Percentiles rank a stretch among this genome's conserved stretches.
phyloP scores from a whole-genome alignment of 768 basidiomycete genomes.

The Sarcodon aspratus region DNA sequence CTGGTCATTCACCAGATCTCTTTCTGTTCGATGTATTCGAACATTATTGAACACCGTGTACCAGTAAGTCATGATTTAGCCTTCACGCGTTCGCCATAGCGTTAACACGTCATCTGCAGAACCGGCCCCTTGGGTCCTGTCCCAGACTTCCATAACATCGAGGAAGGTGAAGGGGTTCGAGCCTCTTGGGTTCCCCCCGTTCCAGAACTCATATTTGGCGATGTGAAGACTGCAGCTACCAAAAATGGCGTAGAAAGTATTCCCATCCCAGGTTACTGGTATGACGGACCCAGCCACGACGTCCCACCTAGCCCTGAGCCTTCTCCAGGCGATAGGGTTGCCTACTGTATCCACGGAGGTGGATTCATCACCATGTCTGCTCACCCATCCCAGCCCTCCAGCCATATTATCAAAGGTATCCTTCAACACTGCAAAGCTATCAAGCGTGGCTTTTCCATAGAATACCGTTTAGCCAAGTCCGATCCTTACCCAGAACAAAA shows the following conservation, averaged over 20 bases:
- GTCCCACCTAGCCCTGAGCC: background rate
- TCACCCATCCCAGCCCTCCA: constrained; percentile 38
- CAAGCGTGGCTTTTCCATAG: constrained; percentile 46
- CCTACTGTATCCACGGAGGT: constrained; percentile 22
- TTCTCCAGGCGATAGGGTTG: constrained; percentile 10
- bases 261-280: constrained; percentile 14
- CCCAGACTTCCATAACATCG: constrained; percentile 2
- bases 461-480: constrained; percentile 56
- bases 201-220: constrained; percentile 11
- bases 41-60: background rate
- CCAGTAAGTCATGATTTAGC: background rate
- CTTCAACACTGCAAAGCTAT: constrained; percentile 32
- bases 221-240: constrained; percentile 8
- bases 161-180: constrained; percentile 2
- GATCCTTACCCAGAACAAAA: constrained; percentile 26
- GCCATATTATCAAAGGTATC: constrained; percentile 33
- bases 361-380: constrained; percentile 43
- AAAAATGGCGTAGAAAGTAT: constrained; percentile 5
- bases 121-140: background rate
- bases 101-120: background rate
- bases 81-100: too few species aligned
- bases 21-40: background rate
- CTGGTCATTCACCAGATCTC: background rate
- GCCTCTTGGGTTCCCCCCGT: constrained; percentile 6
- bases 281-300: constrained; percentile 6